Evolutionary conservation across 352 stramenopile genomes (phyloP), one percentile per base, ranked within the genome.

Genomic region (Phytopythium ostracodes): DNA sequence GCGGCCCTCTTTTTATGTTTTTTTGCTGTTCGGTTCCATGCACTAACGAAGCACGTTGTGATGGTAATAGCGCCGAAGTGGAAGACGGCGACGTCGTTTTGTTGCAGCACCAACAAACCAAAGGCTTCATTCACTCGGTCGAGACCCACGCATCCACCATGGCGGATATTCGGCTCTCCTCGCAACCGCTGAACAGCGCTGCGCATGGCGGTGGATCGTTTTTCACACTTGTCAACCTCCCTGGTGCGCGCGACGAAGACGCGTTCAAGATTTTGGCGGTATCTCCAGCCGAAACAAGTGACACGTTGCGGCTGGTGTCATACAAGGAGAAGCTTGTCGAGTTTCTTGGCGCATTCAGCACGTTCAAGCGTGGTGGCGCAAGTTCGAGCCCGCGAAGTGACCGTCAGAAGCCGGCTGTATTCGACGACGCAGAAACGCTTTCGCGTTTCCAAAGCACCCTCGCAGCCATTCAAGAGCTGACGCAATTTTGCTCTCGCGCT

Each of bases 71-170:
- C 31, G 63, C 71, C 54, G 69, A 79, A 67, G 67, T 88, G 54
- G 65, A 74, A 60, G 69, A 79, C 40, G 70, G 70, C 60, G 76
- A 85, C 46, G 72, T 87, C n/a, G 73, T 81, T 15, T 50, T 89
- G 36, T 67, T 92, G 40, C 76, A 92, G 46, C 79, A 91, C 49
- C 56, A 64, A 2, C 67, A 70, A 42, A 75, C 70, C 9, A 73
- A 72, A 42, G 72, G 67, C 9, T 92, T 88, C 55, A 65, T 91
- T 22, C 83, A 91, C 62, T 89, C 81, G 1, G 76, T 83, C 33
- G 75, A 88, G 62, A 87, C 77, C 0, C 80, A 92, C 54, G 68
- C 78, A 31, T 84, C 79, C 22, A 86, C 57, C 25, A 86, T 88
- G 75, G 72, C 73, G 29, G 79, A 89, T 55, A 89, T 91, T 51